A percentile compares a stretch with the other conserved stretches of the same genome.
phyloP scores from a whole-genome alignment of 2,329 filamentous ascomycete genomes.

The Calonectria montana region DNA sequence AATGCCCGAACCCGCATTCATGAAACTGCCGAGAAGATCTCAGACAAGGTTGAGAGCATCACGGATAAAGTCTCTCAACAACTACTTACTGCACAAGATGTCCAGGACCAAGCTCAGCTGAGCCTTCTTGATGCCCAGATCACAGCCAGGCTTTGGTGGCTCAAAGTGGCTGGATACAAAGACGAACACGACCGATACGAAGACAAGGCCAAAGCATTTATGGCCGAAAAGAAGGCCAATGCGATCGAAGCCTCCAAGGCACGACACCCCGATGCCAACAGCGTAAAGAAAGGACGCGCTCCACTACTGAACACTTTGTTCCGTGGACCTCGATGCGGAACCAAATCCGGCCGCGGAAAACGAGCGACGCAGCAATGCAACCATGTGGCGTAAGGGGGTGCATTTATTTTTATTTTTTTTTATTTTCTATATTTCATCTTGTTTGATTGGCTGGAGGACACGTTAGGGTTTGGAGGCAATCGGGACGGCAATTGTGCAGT shows the following conservation, averaged over 20 bases:
- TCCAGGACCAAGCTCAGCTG: slow-evolving; percentile 56
- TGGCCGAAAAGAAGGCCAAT: slow-evolving; percentile 51
- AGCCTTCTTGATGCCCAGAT: slow-evolving; percentile 65
- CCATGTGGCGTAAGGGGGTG: slow-evolving; percentile 29
- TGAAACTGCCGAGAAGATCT: slow-evolving; percentile 31
- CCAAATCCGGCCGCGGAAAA: slow-evolving; percentile 21
- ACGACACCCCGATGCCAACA: slow-evolving; percentile 32
- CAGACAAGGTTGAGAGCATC: slow-evolving; percentile 29
- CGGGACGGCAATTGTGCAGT: slow-evolving; percentile 34
- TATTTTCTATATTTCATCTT: neutral
- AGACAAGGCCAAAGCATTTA: slow-evolving; percentile 57
- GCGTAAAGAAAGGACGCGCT: slow-evolving; percentile 16
- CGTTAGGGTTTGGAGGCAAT: slow-evolving; percentile 24
- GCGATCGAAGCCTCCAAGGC: slow-evolving; percentile 45
- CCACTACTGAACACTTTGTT: slow-evolving; percentile 39
- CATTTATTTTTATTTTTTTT: slow-evolving; percentile 17
- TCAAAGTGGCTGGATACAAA: slow-evolving; percentile 62
- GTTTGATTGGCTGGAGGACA: slow-evolving; percentile 14
- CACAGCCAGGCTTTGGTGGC: slow-evolving; percentile 67
- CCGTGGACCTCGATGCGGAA: slow-evolving; percentile 20
- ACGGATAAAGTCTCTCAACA: slow-evolving; percentile 33
- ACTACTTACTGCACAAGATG: slow-evolving; percentile 36
- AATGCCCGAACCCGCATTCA: slow-evolving; percentile 32
- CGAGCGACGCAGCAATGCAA: slow-evolving; percentile 24
- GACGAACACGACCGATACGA: slow-evolving; percentile 60